A percentile compares a stretch with the other conserved stretches of the same genome.
These are phyloP conservation scores for Kodamaea jinghongensis DNA, from an alignment of 805 yeast species.

Conservation along the genomic window DNA sequence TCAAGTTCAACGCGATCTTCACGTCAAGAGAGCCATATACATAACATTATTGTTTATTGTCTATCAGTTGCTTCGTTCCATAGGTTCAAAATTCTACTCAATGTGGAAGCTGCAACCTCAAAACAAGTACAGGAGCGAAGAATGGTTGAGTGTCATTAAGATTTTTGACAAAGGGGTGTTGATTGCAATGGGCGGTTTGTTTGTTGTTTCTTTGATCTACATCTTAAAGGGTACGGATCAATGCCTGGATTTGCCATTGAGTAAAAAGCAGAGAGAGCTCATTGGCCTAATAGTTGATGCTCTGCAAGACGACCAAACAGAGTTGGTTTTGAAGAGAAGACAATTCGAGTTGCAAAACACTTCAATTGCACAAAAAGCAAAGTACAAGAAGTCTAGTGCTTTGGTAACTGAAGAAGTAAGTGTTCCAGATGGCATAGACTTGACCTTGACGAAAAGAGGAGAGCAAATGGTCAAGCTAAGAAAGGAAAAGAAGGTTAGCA, in stretches of 20 bases:
- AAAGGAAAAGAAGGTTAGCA: background rate
- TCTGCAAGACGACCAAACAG: conserved; percentile 13
- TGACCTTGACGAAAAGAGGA: background rate
- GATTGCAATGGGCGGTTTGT: background rate
- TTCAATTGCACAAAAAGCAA: conserved; percentile 1
- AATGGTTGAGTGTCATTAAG: background rate
- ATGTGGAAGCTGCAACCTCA: conserved; percentile 2
- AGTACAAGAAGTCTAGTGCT: background rate
- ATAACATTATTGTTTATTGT: background rate
- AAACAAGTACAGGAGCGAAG: conserved; percentile 1
- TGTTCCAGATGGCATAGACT: background rate
- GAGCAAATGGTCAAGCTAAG: background rate
- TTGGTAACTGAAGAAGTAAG: background rate
- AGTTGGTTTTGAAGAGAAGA: conserved; percentile 18
- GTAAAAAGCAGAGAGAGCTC: conserved; percentile 42
- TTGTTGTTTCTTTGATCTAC: conserved; percentile 24
- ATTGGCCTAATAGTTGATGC: conserved; percentile 35
- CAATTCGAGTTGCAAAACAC: conserved; percentile 5
- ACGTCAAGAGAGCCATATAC: conserved; percentile 1
- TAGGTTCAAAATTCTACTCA: background rate
- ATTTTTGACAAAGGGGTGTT: background rate
- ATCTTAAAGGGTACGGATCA: conserved; percentile 45
- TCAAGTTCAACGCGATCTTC: conserved; percentile 19
- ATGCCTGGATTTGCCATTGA: conserved; percentile 51
- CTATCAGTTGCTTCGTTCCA: conserved; percentile 3